Evolutionary conservation across 2,329 filamentous ascomycete genomes (phyloP).

Genomic region (Sporothrix pallida): DNA sequence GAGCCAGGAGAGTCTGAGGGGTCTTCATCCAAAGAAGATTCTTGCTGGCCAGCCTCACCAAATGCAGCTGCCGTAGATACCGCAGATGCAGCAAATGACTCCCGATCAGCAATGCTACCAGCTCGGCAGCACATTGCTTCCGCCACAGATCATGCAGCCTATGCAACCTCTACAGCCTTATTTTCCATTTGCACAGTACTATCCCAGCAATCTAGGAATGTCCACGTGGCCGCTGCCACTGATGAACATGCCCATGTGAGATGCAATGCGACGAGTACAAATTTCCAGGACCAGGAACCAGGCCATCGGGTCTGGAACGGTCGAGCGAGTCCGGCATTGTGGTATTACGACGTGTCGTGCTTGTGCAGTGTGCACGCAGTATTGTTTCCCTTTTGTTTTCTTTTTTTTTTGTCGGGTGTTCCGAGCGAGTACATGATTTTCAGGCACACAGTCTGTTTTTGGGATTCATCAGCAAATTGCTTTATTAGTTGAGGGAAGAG

Average conservation of each 20-base stretch:
- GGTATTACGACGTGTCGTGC: no score
- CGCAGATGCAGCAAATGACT: not conserved
- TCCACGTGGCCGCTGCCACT: slow-evolving; percentile 11
- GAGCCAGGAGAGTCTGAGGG: not conserved
- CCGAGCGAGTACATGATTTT: no score
- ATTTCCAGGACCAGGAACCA: no score
- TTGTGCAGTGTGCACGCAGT: not conserved
- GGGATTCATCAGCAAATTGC: not conserved
- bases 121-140: not conserved
- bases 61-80: not conserved
- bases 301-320: no score
- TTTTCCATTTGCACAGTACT: not conserved
- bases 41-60: not conserved
- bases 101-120: not conserved
- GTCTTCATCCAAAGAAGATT: not conserved
- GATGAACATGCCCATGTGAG: slow-evolving; percentile 12
- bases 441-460: not conserved
- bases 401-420: not conserved
- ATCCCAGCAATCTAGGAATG: not conserved
- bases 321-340: no score
- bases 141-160: not conserved
- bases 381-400: not conserved
- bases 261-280: no score
- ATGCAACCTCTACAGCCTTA: not conserved
- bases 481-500: not conserved